These are phyloP conservation scores for Cercospora citrullina DNA, from an alignment of 2,329 filamentous ascomycete species.

Conservation along the genomic window DNA sequence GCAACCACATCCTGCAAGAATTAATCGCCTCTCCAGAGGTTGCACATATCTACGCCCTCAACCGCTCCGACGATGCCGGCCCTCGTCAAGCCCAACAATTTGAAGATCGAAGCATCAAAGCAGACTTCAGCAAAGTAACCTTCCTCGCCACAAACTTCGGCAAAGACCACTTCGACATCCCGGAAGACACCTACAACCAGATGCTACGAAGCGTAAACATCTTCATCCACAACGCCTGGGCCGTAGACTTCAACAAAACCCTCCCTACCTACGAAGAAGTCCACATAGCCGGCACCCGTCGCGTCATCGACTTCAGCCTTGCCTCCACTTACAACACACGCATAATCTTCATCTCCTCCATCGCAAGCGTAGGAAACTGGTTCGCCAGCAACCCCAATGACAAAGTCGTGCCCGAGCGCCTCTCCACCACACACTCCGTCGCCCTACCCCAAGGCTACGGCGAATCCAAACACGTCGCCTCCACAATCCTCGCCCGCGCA, in stretches of 20 bases:
- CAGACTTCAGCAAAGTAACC: slow-evolving; percentile 32
- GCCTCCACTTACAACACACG: slow-evolving; percentile 30
- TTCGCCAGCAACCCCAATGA: slow-evolving; percentile 15
- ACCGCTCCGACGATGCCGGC: slow-evolving; percentile 31
- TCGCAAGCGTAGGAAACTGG: slow-evolving; percentile 40
- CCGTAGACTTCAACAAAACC: slow-evolving; percentile 42
- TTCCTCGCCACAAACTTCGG: slow-evolving; percentile 33
- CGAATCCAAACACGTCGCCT: slow-evolving; percentile 42
- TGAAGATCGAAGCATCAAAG: slow-evolving; percentile 24
- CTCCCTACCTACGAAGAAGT: slow-evolving; percentile 36
- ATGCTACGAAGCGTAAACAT: slow-evolving; percentile 30
- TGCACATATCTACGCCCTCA: slow-evolving; percentile 37
- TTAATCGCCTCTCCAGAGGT: slow-evolving; percentile 33
- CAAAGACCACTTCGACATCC: slow-evolving; percentile 32
- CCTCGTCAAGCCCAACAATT: slow-evolving; percentile 30
- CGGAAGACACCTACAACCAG: slow-evolving; percentile 25
- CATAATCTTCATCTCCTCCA: slow-evolving; percentile 44
- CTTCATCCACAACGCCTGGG: slow-evolving; percentile 44
- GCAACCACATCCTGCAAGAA: slow-evolving; percentile 38
- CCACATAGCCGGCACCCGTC: slow-evolving; percentile 36
- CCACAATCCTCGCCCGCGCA: slow-evolving; percentile 36
- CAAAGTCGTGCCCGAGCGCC: slow-evolving; percentile 36
- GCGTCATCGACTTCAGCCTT: slow-evolving; percentile 34
- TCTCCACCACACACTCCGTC: slow-evolving; percentile 32
- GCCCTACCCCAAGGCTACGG: slow-evolving; percentile 42